Evolutionary conservation across 495 filamentous ascomycete genomes (phyloP), one percentile per base, ranked within the genome.

Genomic region (Cercophora sp.): DNA sequence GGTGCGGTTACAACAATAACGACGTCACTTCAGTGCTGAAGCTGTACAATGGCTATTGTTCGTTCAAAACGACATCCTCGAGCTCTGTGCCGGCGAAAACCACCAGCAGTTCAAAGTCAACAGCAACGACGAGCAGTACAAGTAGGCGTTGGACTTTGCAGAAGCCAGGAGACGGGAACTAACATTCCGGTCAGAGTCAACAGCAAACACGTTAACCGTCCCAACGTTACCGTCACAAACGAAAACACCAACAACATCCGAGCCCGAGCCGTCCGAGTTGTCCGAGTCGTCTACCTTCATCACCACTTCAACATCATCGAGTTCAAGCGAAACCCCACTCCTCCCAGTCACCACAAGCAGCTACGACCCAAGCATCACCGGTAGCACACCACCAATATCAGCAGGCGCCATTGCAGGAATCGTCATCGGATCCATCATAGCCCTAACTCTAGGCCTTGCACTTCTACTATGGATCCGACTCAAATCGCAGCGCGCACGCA

Each of bases 1-100:
- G 40, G 26, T 43, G 40, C 40, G n/a, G n/a, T 2, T 43, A 43
- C 40, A 43, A 43, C 20, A 43, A 43, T 11, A 19, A 43, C 19
- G 40, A 43, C 26, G 18, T 43, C 2, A 43, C 40, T 1, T 43
- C 40, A 3, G 40, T n/a, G 40, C 26, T 3, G 40, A 43, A n/a
- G 4, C n/a, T 43, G 19, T 43, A 43, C n/a, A 23, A 43, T 24
- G 40, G 40, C 13, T 43, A 43, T 25, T 43, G 40, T 11, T 43
- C 40, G 2, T 25, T 20, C 10, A 16, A 32, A 13, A n/a, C n/a
- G n/a, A n/a, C n/a, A n/a, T n/a, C n/a, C n/a, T n/a, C n/a, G n/a
- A n/a, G n/a, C n/a, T 13, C 29, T 13, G 29, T 32, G 29, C 13
- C 35, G 8, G 35, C n/a, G 35, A 16, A 39, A 15, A 39, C 6